These are phyloP conservation scores for Euphorbia peplus DNA, from an alignment of 345 rosid genomes.

Conservation along the genomic window DNA sequence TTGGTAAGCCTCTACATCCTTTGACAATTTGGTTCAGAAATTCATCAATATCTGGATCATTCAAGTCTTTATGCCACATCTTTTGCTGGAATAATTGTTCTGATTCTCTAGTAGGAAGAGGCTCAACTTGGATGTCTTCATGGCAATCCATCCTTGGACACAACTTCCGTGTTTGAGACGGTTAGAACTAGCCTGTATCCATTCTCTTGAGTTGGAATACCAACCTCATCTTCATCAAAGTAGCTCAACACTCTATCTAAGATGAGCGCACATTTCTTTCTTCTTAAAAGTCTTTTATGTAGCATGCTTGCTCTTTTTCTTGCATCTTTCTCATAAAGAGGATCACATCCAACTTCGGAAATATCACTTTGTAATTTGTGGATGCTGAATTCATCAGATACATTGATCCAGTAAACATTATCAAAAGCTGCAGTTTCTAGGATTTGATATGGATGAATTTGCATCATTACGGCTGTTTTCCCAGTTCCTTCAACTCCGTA, in stretches of 20 bases:
- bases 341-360: not conserved
- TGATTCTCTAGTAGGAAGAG: constrained; percentile 10
- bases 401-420: constrained; percentile 13
- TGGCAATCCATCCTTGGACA: constrained; percentile 11
- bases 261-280: constrained; percentile 9
- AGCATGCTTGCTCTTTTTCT: constrained; percentile 2
- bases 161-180: not conserved
- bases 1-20: constrained; percentile 29
- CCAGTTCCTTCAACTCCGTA: constrained; percentile 26
- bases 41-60: not conserved
- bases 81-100: not conserved
- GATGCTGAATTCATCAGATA: constrained; percentile 5
- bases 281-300: not conserved
- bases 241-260: constrained; percentile 12
- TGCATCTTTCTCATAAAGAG: not conserved
- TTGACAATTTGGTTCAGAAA: constrained; percentile 2
- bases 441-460: constrained; percentile 17
- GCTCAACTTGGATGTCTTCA: not conserved
- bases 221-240: constrained; percentile 6
- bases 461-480: constrained; percentile 8
- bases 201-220: constrained; percentile 1
- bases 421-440: constrained; percentile 3
- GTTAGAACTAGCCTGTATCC: constrained; percentile 18
- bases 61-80: not conserved
- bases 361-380: constrained; percentile 11